Percentiles rank a stretch among this genome's conserved stretches.
Evolutionary conservation across 805 yeast species (phyloP).

Genomic region (Ogataea henricii): DNA sequence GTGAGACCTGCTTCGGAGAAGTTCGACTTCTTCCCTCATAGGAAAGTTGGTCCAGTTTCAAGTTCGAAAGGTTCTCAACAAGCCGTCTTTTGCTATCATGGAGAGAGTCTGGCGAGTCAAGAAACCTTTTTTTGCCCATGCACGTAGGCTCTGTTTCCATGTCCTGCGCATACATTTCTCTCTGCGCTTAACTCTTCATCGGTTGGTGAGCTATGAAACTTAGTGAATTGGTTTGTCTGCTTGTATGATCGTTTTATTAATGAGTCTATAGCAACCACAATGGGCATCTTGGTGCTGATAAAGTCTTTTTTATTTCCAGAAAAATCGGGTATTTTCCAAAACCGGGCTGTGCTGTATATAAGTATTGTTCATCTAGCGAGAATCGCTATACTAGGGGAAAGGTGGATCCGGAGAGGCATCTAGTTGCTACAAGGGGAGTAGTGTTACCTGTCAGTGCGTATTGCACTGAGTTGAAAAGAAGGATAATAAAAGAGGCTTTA

Average conservation of each 20-base stretch:
- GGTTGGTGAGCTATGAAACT: background rate
- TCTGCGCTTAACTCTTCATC: background rate
- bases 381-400: no score
- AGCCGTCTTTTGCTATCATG: slow-evolving; percentile 17
- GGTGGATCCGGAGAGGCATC: no score
- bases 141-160: slow-evolving; percentile 4
- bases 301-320: slow-evolving; percentile 3
- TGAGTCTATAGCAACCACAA: background rate
- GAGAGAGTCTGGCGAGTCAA: slow-evolving; percentile 8
- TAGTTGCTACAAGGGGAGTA: no score
- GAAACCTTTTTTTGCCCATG: slow-evolving; percentile 9
- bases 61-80: slow-evolving; percentile 11
- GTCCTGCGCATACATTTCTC: background rate
- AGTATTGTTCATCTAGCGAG: no score
- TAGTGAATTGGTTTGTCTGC: no score
- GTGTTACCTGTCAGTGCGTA: no score
- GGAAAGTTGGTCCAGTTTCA: slow-evolving; percentile 4
- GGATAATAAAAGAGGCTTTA: no score
- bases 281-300: background rate
- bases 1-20: background rate
- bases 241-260: no score
- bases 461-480: no score
- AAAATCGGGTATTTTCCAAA: slow-evolving; percentile 3
- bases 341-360: slow-evolving; percentile 2
- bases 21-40: background rate